Conservation (phyloP, 352 stramenopile genomes). For the Phytophthora hibernalis region DNA sequence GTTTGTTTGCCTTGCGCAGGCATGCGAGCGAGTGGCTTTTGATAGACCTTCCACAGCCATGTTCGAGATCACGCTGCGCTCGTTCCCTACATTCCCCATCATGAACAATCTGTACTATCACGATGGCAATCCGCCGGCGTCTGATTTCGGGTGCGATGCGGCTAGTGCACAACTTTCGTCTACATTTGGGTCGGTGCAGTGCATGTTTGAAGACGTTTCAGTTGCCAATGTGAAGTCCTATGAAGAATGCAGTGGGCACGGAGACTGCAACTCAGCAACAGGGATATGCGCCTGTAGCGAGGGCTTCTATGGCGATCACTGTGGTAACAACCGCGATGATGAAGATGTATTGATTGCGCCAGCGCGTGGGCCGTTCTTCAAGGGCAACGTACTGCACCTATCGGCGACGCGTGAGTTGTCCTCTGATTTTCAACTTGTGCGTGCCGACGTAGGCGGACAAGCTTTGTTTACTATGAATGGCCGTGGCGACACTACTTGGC, state of each 20-base stretch:
- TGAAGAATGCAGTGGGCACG: conserved; percentile 66
- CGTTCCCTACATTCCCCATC: conserved; percentile 74
- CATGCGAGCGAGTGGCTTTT: conserved; percentile 48
- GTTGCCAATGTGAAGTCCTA: conserved; percentile 61
- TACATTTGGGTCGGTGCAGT: conserved; percentile 35
- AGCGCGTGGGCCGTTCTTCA: conserved; percentile 66
- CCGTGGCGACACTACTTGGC: conserved; percentile 51
- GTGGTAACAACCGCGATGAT: conserved; percentile 69
- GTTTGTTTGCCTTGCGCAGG: conserved; percentile 20
- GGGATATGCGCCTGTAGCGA: conserved; percentile 67
- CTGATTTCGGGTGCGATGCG: conserved; percentile 68
- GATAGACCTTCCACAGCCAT: conserved; percentile 36
- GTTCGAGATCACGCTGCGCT: conserved; percentile 67
- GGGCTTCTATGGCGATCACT: conserved; percentile 78
- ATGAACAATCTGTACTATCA: conserved; percentile 86
- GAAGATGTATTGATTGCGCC: conserved; percentile 64
- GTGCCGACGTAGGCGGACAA: conserved; percentile 54
- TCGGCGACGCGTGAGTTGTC: conserved; percentile 52
- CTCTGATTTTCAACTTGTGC: conserved; percentile 74
- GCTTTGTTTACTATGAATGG: conserved; percentile 75
- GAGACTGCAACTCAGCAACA: conserved; percentile 52
- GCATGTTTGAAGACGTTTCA: conserved; percentile 52
- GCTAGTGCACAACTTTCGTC: conserved; percentile 37
- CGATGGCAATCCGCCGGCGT: conserved; percentile 58
- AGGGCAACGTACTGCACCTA: conserved; percentile 70